Evolutionary conservation across 73 alveolate genomes (phyloP).

Genomic region (Paramecium biaurelia): DNA sequence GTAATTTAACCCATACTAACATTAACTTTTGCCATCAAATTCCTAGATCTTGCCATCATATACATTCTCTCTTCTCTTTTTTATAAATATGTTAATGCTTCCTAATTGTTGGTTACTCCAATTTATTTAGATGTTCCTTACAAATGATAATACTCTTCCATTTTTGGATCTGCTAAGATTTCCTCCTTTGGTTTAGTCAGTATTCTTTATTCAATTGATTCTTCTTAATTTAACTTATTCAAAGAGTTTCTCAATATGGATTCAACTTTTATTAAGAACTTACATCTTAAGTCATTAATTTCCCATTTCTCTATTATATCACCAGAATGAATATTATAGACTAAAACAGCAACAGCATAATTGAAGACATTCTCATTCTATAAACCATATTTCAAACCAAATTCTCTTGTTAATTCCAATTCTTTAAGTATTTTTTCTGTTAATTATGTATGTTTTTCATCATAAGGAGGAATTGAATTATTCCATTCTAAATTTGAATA

Average conservation of each 20-base stretch:
- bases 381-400: constrained; percentile 16
- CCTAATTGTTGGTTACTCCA: constrained; percentile 16
- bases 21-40: constrained; percentile 19
- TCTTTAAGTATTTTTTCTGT: constrained; percentile 10
- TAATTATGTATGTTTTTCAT: background rate
- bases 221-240: background rate
- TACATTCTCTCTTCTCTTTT: constrained; percentile 41
- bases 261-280: background rate
- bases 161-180: background rate
- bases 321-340: background rate
- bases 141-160: background rate
- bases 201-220: background rate
- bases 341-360: constrained; percentile 5
- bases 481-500: constrained; percentile 31
- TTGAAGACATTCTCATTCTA: background rate
- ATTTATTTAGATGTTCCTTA: background rate
- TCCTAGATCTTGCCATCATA: constrained; percentile 44
- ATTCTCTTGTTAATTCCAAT: background rate
- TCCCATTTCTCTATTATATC: constrained; percentile 40
- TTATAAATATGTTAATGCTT: background rate
- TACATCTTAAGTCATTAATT: background rate
- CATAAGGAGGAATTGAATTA: constrained; percentile 15
- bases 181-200: background rate
- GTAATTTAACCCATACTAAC: constrained; percentile 35
- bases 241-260: background rate